A percentile compares a stretch with the other conserved stretches of the same genome.
Conservation (phyloP, 139 green algal species). For the Auxenochlorella protothecoides region DNA sequence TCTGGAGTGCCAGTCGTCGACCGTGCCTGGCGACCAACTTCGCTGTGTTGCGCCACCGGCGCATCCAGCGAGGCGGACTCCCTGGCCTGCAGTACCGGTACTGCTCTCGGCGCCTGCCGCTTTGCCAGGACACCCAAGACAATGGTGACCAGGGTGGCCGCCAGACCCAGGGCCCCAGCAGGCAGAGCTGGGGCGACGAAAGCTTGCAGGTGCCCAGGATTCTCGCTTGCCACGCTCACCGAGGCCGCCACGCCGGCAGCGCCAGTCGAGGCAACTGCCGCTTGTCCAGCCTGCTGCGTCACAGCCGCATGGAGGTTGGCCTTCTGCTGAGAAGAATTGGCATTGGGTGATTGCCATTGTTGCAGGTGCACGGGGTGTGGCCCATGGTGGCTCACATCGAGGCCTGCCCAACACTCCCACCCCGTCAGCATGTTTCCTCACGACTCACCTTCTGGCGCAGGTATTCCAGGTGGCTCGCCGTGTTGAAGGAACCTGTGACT, state of each 20-base stretch:
- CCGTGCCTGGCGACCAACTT: neutral
- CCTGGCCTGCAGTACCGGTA: neutral
- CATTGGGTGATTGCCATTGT: neutral
- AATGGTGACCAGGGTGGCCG: no score
- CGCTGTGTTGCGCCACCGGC: neutral
- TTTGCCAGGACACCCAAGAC: no score
- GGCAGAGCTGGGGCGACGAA: no score
- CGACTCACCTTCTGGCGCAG: slow-evolving; percentile 15
- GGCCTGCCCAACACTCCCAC: neutral
- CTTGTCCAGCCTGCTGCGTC: no score
- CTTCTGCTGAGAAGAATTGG: neutral
- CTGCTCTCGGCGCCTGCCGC: neutral
- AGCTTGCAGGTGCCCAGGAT: no score
- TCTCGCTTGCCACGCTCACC: no score
- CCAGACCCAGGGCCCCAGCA: no score
- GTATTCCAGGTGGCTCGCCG: slow-evolving; percentile 12
- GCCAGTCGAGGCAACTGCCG: neutral
- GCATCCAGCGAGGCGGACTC: neutral
- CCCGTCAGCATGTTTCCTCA: no score
- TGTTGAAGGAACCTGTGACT: slow-evolving; percentile 12
- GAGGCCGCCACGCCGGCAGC: neutral
- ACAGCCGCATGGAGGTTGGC: neutral
- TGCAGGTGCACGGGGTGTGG: neutral
- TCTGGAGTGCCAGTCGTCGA: neutral
- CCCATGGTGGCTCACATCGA: neutral